A percentile compares a stretch with the other conserved stretches of the same genome.
phyloP scores from a whole-genome alignment of 257 asterid species.

The Solanum okadae region DNA sequence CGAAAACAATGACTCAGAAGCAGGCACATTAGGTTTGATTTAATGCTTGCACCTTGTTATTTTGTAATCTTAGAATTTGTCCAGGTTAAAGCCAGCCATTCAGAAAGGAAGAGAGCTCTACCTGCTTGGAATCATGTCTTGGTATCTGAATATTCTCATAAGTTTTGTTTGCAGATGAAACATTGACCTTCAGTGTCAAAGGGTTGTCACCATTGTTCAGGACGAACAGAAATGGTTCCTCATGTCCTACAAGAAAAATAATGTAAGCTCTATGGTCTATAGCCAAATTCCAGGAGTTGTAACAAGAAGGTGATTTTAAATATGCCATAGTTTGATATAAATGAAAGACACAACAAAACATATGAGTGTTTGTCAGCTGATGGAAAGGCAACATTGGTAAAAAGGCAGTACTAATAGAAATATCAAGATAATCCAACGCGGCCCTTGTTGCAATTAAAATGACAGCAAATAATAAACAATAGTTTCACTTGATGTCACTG shows the following conservation, averaged over 20 bases:
- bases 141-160: conserved; percentile 9
- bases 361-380: not conserved
- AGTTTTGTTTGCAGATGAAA: conserved; percentile 9
- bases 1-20: not conserved
- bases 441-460: not conserved
- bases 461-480: not conserved
- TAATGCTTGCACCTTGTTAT: not conserved
- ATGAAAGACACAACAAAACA: not conserved
- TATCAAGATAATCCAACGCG: not conserved
- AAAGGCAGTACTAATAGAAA: not conserved
- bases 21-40: not conserved
- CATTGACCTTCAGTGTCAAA: conserved; percentile 8
- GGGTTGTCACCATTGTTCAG: conserved; percentile 10
- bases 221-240: conserved; percentile 10
- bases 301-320: not conserved
- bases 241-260: conserved; percentile 7
- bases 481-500: not conserved
- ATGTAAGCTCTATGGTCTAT: not conserved
- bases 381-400: not conserved
- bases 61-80: not conserved
- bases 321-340: not conserved
- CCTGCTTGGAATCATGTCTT: conserved; percentile 39
- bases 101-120: conserved; percentile 2
- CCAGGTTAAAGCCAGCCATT: not conserved
- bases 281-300: not conserved